Conservation (phyloP, 148 eudicot species). For the Spergularia bocconei region DNA sequence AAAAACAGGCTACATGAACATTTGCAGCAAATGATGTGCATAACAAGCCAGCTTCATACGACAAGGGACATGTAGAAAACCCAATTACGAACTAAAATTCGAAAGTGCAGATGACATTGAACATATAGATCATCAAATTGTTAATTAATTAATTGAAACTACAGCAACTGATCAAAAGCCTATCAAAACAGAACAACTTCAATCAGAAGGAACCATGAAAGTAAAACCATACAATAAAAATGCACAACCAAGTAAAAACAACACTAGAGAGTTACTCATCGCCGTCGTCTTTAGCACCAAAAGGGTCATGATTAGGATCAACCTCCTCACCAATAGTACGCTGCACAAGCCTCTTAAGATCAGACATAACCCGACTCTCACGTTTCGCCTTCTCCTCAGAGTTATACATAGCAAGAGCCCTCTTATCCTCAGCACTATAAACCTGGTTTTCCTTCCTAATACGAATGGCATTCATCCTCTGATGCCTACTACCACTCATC, state of each 20-base stretch:
- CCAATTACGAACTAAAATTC: background rate
- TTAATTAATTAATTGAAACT: background rate
- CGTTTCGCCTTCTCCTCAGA: constrained; percentile 93
- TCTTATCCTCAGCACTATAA: constrained; percentile 98
- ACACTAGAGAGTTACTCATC: constrained; percentile 42
- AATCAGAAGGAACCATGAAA: background rate
- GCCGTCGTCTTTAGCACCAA: constrained; percentile 64
- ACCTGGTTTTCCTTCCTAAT: constrained; percentile 99
- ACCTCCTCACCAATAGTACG: constrained; percentile 83
- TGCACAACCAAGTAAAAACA: constrained; percentile 10
- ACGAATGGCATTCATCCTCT: constrained; percentile 99
- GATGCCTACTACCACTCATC: constrained; percentile 99
- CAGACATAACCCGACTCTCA: constrained; percentile 94
- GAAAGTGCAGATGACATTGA: constrained; percentile 6
- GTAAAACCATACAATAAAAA: background rate
- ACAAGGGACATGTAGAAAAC: background rate
- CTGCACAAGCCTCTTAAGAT: constrained; percentile 79
- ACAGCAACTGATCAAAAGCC: too few relatives aligned
- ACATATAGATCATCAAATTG: background rate
- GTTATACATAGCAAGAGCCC: constrained; percentile 97
- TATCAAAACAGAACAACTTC: background rate
- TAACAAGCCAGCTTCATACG: background rate
- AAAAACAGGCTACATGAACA: background rate
- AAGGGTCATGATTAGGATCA: constrained; percentile 87
- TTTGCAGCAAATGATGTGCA: background rate